These are phyloP conservation scores for Trichoderma erinaceum DNA, from an alignment of 495 filamentous ascomycete species.

Conservation along the genomic window DNA sequence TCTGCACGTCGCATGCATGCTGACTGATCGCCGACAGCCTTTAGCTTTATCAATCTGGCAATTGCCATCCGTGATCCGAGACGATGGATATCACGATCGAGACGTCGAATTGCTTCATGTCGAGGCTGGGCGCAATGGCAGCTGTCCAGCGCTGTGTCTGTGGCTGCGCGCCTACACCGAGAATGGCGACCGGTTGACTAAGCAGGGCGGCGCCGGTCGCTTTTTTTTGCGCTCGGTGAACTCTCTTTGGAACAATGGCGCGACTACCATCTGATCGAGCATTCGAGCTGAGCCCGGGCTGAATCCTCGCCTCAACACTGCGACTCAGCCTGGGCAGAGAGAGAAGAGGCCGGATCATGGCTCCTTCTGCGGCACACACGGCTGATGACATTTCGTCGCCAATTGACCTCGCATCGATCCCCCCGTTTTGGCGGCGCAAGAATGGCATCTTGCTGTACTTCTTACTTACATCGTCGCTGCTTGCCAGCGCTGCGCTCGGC, in stretches of 20 bases:
- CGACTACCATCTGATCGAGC: not conserved
- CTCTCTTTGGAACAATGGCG: not conserved
- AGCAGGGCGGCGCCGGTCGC: not conserved
- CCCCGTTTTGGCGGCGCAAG: slow-evolving; percentile 28
- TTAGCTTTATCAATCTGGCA: not conserved
- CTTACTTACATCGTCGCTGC: slow-evolving; percentile 28
- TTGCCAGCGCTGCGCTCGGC: slow-evolving; percentile 28
- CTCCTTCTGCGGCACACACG: slow-evolving; percentile 7
- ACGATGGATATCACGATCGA: not conserved
- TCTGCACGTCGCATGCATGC: not conserved
- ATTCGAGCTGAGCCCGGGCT: not conserved
- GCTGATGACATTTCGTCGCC: slow-evolving; percentile 19
- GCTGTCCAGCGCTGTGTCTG: not conserved
- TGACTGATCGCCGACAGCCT: not conserved
- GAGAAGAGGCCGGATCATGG: slow-evolving; percentile 16
- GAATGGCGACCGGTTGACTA: not conserved
- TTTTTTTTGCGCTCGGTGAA: slow-evolving; percentile 12
- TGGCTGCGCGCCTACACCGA: not conserved
- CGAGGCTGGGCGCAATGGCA: not conserved
- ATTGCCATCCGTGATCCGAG: not conserved
- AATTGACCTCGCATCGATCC: slow-evolving; percentile 25
- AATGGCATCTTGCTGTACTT: slow-evolving; percentile 31
- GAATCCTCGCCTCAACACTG: not conserved
- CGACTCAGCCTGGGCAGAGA: not conserved
- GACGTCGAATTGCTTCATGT: not conserved